Percentiles rank a stretch among this genome's conserved stretches.
Evolutionary conservation across 1,284 basidiomycete species (phyloP).

Genomic region (Moniliella sp.): DNA sequence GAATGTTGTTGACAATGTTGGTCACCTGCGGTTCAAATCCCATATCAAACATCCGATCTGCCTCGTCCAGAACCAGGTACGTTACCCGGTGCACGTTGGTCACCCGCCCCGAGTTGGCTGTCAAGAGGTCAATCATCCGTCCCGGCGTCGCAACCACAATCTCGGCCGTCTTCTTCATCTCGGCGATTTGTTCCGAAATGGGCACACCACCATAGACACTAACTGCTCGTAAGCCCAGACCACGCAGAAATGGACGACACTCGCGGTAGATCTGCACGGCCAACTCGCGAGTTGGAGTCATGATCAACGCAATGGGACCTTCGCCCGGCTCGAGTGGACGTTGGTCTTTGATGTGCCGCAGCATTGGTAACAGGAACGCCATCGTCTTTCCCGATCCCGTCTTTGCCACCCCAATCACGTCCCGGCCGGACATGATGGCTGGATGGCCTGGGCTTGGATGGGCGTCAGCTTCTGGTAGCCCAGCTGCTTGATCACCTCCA

Average conservation of each 20-base stretch:
- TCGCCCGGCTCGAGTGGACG: slow-evolving; percentile 18
- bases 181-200: slow-evolving; percentile 94
- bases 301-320: slow-evolving; percentile 27
- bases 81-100: slow-evolving; percentile 92
- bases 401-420: slow-evolving; percentile 32
- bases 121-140: slow-evolving; percentile 92
- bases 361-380: slow-evolving; percentile 31
- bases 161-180: slow-evolving; percentile 94
- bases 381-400: slow-evolving; percentile 33
- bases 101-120: slow-evolving; percentile 89
- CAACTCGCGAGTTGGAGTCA: slow-evolving; percentile 31
- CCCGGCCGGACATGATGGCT: slow-evolving; percentile 29
- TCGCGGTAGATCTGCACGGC: slow-evolving; percentile 70
- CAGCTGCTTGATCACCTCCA: slow-evolving; percentile 29
- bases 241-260: slow-evolving; percentile 82
- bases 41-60: slow-evolving; percentile 99
- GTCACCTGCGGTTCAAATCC: slow-evolving; percentile 96
- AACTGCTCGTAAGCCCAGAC: slow-evolving; percentile 54
- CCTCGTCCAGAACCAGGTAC: slow-evolving; percentile 93
- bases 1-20: slow-evolving; percentile 96
- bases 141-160: slow-evolving; percentile 97
- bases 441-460: slow-evolving; percentile 53
- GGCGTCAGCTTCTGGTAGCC: slow-evolving; percentile 49
- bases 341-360: slow-evolving; percentile 93
- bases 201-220: slow-evolving; percentile 95